Conservation (phyloP, 129 eudicot genomes). For the Logfia minima region DNA sequence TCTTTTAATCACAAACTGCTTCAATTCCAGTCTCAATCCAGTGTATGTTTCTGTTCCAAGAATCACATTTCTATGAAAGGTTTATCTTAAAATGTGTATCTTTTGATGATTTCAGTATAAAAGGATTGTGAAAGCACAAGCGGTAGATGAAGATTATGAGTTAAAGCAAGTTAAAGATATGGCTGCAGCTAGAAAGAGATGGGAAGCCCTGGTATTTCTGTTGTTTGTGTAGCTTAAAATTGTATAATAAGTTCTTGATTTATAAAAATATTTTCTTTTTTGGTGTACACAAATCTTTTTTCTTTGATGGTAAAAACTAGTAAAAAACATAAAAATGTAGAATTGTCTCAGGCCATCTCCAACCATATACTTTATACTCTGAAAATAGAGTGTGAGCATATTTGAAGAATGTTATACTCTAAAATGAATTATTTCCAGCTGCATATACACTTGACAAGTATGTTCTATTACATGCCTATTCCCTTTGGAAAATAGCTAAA, state of each 20-base stretch:
- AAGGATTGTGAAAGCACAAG: slow-evolving; percentile 56
- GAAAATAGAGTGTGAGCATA: no score
- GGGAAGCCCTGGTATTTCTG: slow-evolving; percentile 80
- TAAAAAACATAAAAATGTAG: no score
- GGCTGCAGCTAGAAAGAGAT: slow-evolving; percentile 98
- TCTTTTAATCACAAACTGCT: slow-evolving; percentile 22
- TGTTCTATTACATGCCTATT: background rate
- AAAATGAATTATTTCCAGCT: no score
- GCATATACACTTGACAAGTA: no score
- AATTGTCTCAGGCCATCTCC: no score
- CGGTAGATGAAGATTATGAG: slow-evolving; percentile 83
- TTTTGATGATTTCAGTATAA: slow-evolving; percentile 33
- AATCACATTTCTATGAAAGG: background rate
- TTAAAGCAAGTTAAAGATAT: slow-evolving; percentile 80
- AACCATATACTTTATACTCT: no score
- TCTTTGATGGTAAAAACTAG: no score
- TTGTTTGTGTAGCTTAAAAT: background rate
- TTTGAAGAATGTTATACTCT: no score
- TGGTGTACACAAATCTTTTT: no score
- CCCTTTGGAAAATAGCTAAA: background rate
- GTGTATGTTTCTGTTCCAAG: slow-evolving; percentile 26
- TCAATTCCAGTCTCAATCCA: slow-evolving; percentile 26
- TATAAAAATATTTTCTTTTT: no score
- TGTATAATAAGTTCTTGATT: background rate
- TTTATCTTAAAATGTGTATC: background rate